Percentiles rank a stretch among this genome's conserved stretches.
Conservation (phyloP, 78 protist species). For the Fonticula alba region DNA sequence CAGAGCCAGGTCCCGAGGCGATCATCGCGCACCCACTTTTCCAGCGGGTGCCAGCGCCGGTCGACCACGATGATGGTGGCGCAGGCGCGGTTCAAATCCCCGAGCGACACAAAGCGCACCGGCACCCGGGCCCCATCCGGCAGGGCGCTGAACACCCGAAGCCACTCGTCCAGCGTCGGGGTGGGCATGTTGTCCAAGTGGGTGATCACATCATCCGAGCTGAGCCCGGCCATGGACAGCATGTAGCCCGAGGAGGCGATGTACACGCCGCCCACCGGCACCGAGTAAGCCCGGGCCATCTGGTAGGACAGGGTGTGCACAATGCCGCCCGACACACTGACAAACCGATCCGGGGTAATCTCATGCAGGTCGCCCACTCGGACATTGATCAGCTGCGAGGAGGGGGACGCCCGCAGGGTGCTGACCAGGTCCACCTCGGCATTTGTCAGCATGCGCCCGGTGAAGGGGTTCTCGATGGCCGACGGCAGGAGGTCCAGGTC, state of each 20-base stretch:
- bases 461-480: neutral
- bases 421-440: neutral
- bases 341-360: slow-evolving; percentile 9
- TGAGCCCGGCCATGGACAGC: slow-evolving; percentile 7
- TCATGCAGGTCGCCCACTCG: slow-evolving; percentile 26
- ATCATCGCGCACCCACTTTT: neutral
- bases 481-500: neutral
- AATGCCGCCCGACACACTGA: slow-evolving; percentile 14
- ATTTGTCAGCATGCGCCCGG: neutral
- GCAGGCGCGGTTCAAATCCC: slow-evolving; percentile 2
- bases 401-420: too few relatives aligned
- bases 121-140: slow-evolving; percentile 2
- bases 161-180: slow-evolving; percentile 3
- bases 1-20: neutral
- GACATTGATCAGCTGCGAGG: neutral
- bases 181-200: neutral
- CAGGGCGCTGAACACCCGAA: neutral
- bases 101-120: slow-evolving; percentile 5
- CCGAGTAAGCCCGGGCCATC: slow-evolving; percentile 9
- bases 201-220: neutral
- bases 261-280: slow-evolving; percentile 26
- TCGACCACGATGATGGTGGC: slow-evolving; percentile 2
- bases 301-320: slow-evolving; percentile 18
- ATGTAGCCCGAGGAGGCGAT: slow-evolving; percentile 26
- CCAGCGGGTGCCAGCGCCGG: slow-evolving; percentile 1